A percentile compares a stretch with the other conserved stretches of the same genome.
Evolutionary conservation across 228 moss, liverwort and hornwort species (phyloP).

Genomic region (Sphagnum fallax): DNA sequence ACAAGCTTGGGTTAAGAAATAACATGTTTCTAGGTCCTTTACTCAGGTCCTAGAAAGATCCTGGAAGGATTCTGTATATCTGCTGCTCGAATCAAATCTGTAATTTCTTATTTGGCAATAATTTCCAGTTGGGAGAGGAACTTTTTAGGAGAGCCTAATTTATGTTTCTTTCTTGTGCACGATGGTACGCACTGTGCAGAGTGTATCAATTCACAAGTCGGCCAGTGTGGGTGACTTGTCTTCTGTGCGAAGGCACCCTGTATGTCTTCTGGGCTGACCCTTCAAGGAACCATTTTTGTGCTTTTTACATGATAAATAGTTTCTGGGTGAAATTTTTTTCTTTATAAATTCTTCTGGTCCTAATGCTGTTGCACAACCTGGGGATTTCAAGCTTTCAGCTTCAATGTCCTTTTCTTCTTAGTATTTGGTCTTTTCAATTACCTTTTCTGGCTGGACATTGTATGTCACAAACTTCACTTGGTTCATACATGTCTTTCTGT

Average conservation of each 20-base stretch:
- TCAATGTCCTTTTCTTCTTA: background rate
- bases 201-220: slow-evolving; percentile 42
- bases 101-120: background rate
- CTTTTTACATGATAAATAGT: background rate
- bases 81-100: slow-evolving; percentile 4
- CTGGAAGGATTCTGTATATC: too few species aligned
- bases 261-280: slow-evolving; percentile 28
- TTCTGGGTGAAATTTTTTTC: slow-evolving; percentile 4
- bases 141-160: slow-evolving; percentile 7
- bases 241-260: slow-evolving; percentile 30
- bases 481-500: too few species aligned
- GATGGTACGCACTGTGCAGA: slow-evolving; percentile 34
- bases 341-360: background rate
- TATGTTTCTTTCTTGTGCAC: slow-evolving; percentile 28
- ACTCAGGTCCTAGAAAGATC: too few species aligned
- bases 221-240: slow-evolving; percentile 51
- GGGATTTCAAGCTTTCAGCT: background rate
- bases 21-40: too few species aligned
- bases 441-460: background rate
- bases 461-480: background rate
- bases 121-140: too few species aligned
- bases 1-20: too few species aligned
- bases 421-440: background rate
- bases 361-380: background rate
- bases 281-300: too few species aligned